These are phyloP conservation scores for Curvularia verruculosa DNA, from an alignment of 2,329 filamentous ascomycete genomes.

Conservation along the genomic window DNA sequence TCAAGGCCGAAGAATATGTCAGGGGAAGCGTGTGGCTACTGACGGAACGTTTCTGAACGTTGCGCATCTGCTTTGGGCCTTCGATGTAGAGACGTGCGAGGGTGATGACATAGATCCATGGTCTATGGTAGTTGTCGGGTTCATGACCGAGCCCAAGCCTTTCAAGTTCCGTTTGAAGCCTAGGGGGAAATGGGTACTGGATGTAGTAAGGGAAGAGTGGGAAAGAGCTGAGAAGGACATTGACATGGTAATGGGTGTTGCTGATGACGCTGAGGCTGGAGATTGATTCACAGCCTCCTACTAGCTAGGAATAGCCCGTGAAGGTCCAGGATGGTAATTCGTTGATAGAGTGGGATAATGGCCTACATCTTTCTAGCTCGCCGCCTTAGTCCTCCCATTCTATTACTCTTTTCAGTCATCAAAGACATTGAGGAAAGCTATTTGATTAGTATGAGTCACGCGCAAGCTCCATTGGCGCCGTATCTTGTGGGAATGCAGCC, in stretches of 20 bases:
- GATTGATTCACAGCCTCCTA: background rate
- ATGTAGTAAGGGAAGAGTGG: conserved; percentile 13
- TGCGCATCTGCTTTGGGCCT: conserved; percentile 14
- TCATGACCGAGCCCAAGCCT: conserved; percentile 18
- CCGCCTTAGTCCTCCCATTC: background rate
- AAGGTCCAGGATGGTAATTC: background rate
- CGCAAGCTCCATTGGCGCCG: background rate
- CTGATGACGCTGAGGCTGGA: conserved; percentile 8
- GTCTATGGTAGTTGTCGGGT: conserved; percentile 15
- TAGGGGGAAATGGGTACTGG: conserved; percentile 11
- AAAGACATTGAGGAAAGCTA: no score
- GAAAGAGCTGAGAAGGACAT: conserved; percentile 5
- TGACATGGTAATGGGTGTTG: conserved; percentile 7
- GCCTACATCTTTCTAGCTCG: no score
- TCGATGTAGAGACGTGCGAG: conserved; percentile 9
- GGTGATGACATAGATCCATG: conserved; percentile 12
- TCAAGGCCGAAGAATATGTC: conserved; percentile 17
- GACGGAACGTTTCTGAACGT: conserved; percentile 17
- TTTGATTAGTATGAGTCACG: no score
- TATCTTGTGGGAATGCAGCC: no score
- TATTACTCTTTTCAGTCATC: background rate
- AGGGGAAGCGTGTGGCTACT: conserved; percentile 18
- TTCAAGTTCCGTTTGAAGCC: conserved; percentile 17
- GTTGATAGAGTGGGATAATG: background rate
- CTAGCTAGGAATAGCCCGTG: background rate